A percentile compares a stretch with the other conserved stretches of the same genome.
These are phyloP conservation scores for Acanthamoeba rhysodes DNA, from an alignment of 208 protist genomes.

Conservation along the genomic window DNA sequence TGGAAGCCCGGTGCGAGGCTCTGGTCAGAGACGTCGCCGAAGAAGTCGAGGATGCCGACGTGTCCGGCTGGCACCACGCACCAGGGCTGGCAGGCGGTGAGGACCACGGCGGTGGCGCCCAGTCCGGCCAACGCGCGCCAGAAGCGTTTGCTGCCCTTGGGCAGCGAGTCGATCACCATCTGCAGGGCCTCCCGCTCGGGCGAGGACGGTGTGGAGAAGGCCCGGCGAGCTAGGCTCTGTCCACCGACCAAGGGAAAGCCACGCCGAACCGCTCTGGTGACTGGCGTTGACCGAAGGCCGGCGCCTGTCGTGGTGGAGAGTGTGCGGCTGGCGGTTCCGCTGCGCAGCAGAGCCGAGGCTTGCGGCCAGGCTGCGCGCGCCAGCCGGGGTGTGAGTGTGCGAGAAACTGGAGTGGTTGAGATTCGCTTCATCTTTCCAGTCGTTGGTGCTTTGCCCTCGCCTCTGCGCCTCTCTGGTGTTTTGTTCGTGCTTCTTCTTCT, in stretches of 20 bases:
- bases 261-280: background rate
- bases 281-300: background rate
- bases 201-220: background rate
- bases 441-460: background rate
- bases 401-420: background rate
- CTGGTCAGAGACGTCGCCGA: conserved; percentile 38
- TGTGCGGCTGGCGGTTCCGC: no score
- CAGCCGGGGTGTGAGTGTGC: background rate
- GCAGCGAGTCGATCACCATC: background rate
- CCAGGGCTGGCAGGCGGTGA: background rate
- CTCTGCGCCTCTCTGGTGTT: no score
- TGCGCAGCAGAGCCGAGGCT: background rate
- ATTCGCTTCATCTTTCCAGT: background rate
- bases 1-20: conserved; percentile 39
- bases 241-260: background rate
- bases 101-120: background rate
- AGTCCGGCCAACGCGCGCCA: background rate
- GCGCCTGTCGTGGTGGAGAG: background rate
- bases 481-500: no score
- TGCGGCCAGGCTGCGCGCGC: background rate
- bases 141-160: background rate
- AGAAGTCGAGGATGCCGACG: conserved; percentile 68
- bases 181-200: background rate
- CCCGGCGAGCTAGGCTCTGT: background rate
- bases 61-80: conserved; percentile 68